Evolutionary conservation across 108 stramenopile genomes (phyloP).

Genomic region (Cyclotella cryptica): DNA sequence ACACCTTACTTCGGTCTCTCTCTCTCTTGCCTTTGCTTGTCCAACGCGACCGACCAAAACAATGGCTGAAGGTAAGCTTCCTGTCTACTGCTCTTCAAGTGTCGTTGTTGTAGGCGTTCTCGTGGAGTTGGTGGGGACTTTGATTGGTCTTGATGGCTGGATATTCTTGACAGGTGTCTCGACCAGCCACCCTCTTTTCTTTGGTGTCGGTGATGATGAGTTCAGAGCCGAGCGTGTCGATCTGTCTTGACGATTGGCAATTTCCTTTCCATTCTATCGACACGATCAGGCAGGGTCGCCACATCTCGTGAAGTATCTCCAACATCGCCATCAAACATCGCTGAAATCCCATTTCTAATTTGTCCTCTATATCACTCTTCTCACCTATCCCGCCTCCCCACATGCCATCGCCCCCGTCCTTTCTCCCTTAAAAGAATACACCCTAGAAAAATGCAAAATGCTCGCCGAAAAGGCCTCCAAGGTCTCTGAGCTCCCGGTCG

Average conservation of each 20-base stretch:
- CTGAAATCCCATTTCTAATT: not conserved
- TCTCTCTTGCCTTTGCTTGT: too few relatives aligned
- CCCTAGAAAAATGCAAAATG: conserved; percentile 53
- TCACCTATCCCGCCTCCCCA: not conserved
- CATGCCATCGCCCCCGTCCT: not conserved
- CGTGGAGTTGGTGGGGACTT: not conserved
- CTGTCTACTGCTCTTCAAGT: not conserved
- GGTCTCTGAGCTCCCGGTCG: conserved; percentile 37
- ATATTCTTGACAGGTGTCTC: too few relatives aligned
- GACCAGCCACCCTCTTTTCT: too few relatives aligned
- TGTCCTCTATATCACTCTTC: not conserved
- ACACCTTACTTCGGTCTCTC: too few relatives aligned
- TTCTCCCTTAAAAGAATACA: conserved; percentile 31
- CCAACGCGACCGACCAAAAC: not conserved
- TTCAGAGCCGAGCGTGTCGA: too few relatives aligned
- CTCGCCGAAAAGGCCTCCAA: conserved; percentile 46
- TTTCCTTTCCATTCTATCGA: too few relatives aligned
- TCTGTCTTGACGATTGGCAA: too few relatives aligned
- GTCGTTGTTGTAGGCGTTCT: not conserved
- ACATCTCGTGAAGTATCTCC: too few relatives aligned
- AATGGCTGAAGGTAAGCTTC: conserved; percentile 13
- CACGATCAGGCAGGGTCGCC: too few relatives aligned
- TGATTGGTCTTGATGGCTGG: not conserved
- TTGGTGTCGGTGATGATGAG: too few relatives aligned
- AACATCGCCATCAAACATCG: not conserved